Conservation (phyloP, 2,329 filamentous ascomycete species). For the Metarhizium brunneum region DNA sequence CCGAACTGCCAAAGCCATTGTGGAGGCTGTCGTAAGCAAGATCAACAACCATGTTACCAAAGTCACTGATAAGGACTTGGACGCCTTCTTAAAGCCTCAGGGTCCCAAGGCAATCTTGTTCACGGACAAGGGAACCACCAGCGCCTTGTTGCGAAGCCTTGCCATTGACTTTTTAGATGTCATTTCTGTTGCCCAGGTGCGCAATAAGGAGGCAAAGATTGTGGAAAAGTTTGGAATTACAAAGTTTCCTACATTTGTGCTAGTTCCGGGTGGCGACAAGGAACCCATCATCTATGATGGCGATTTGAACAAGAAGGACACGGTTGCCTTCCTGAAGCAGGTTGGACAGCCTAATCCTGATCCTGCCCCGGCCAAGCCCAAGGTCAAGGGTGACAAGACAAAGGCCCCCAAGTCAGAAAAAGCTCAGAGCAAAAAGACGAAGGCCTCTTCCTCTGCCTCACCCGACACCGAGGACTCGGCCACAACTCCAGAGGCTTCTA, state of each 20-base stretch:
- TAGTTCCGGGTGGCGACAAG: slow-evolving; percentile 63
- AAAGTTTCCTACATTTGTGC: slow-evolving; percentile 70
- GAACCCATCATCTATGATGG: slow-evolving; percentile 68
- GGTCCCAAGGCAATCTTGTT: slow-evolving; percentile 83
- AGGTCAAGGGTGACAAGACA: slow-evolving; percentile 23
- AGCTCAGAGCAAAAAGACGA: slow-evolving; percentile 27
- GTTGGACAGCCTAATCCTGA: slow-evolving; percentile 72
- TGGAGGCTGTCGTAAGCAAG: slow-evolving; percentile 73
- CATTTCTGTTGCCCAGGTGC: slow-evolving; percentile 72
- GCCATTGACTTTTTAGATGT: slow-evolving; percentile 85
- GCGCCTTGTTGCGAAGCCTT: slow-evolving; percentile 70
- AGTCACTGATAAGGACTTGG: slow-evolving; percentile 69
- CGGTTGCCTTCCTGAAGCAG: slow-evolving; percentile 76
- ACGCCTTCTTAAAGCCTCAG: slow-evolving; percentile 64
- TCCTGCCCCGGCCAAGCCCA: slow-evolving; percentile 36
- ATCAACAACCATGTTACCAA: slow-evolving; percentile 88
- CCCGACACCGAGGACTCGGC: slow-evolving; percentile 18
- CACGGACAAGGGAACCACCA: slow-evolving; percentile 84
- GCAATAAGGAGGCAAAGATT: slow-evolving; percentile 66
- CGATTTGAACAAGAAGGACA: slow-evolving; percentile 73
- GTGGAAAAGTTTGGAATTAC: slow-evolving; percentile 67
- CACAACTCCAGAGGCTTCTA: slow-evolving; percentile 13
- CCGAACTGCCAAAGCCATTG: slow-evolving; percentile 76
- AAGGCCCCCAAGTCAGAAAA: slow-evolving; percentile 19
- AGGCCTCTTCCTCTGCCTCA: slow-evolving; percentile 19